These are phyloP conservation scores for Cyamopsis tetragonoloba DNA, from an alignment of 306 rosid species.

Conservation along the genomic window DNA sequence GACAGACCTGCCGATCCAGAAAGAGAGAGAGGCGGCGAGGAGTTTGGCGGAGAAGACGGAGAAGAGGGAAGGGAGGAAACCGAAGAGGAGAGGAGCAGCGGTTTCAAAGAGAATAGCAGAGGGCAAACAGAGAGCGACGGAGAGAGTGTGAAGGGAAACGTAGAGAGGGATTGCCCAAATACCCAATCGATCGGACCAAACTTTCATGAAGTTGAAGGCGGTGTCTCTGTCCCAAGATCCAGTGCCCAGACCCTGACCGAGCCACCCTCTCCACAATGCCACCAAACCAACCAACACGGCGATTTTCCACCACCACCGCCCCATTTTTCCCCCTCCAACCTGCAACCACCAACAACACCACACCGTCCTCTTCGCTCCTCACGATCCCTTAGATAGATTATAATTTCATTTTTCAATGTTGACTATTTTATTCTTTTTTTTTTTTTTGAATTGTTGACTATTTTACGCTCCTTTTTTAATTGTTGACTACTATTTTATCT, in stretches of 20 bases:
- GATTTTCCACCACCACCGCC: constrained; percentile 50
- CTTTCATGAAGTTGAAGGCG: constrained; percentile 28
- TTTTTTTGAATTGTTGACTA: no score
- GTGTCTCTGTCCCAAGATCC: constrained; percentile 64
- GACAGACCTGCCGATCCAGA: constrained; percentile 73
- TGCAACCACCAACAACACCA: not conserved
- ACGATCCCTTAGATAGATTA: no score
- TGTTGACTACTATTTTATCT: no score
- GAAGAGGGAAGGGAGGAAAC: constrained; percentile 64
- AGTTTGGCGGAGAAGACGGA: constrained; percentile 89
- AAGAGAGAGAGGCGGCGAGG: constrained; percentile 86
- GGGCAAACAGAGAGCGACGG: constrained; percentile 80
- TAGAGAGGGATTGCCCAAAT: constrained; percentile 85
- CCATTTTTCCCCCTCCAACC: constrained; percentile 5
- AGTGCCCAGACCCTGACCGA: constrained; percentile 34
- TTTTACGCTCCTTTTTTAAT: no score
- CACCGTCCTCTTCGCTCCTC: no score
- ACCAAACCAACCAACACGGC: constrained; percentile 35
- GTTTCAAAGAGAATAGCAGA: constrained; percentile 83
- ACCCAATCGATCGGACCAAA: constrained; percentile 63
- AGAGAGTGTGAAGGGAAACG: constrained; percentile 62
- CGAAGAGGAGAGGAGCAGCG: constrained; percentile 76
- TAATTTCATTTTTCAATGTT: not conserved
- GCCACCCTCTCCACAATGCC: constrained; percentile 29
- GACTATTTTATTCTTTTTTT: no score